Base-by-base conservation (phyloP, 306 rosid genomes). In the Quercus mongolica region DNA sequence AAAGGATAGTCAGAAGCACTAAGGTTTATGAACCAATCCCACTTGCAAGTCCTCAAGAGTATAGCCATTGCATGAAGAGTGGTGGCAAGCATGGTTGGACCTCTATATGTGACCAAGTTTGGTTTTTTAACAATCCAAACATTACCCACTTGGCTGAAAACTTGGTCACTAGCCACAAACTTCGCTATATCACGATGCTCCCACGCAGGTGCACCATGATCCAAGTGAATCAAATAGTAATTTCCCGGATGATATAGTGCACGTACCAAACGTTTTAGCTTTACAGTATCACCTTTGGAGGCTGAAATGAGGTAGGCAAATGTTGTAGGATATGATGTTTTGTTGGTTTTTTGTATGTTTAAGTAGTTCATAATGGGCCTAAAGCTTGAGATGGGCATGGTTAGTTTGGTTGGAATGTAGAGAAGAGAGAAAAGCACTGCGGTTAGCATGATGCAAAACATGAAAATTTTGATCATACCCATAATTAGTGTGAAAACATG, bases 21-120 rank as follows among this genome's bases (percentile, higher is more conserved):
- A 54, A 94, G 96, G 85, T 94, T 94, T 77, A 94, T 87, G 69
- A 94, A 94, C 98, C 98, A 94, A 58, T 94, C 97, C 98, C 97
- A 94, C 1, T 75, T 79, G 71, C 89, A 88, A 5, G 76, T 83
- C 88, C 88, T 89, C 51, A 91, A 74, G 59, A 94, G 94, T 18
- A 92, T 79, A 38, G 98, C 87, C 92, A 94, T 80, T 9, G 89
- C 94, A 80, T 94, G 97, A 44, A 94, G 93, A 62, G 98, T 94
- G 25, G 97, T 92, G 15, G 98, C 91, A 71, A 94, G 94, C 98
- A 94, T 94, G 2, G 97, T 94, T 25, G 98, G 97, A 54, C 98
- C 98, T 86, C 94, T 91, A 1, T 94, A 94, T 1, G 98, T 94
- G 1, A 94, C 97, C 89, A 91, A 84, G 80, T 90, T 94, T 0